Evolutionary conservation across 2,329 filamentous ascomycete genomes (phyloP), one percentile per base, ranked within the genome.

Genomic region (Ampelomyces quisqualis): DNA sequence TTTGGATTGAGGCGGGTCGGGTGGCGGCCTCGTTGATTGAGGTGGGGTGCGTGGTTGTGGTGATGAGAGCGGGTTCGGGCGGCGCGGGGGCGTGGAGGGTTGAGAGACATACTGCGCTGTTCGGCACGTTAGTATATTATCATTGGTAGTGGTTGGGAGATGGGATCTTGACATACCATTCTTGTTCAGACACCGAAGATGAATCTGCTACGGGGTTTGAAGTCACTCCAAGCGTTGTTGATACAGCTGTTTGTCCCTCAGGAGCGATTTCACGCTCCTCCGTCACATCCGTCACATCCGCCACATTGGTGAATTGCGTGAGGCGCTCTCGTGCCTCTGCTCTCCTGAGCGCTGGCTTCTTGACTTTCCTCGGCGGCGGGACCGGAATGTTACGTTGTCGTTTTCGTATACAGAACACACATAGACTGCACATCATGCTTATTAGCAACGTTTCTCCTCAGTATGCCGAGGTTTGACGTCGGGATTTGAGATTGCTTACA

Each of bases 101-200:
- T 4, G 58, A 64, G 7, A 66, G 61, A 45, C 61, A 66, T 35
- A 66, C 65, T 14, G 60, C 58, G 42, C 62, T 66, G 38, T 4
- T 5, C 2, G 5, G 9, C 0, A 9, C 15, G 38, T 60, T 29
- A 60, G 44, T 14, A 18, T 30, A 22, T 14, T 22, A 7, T 20
- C 2, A 14, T 3, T 13, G 26, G 9, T 2, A 10, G 3, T 8
- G 5, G 7, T 10, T 4, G 1, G 10, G 18, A 10, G 5, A 6
- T n/a, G 17, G 2, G 7, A 10, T 4, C 9, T 3, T 6, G 21
- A 33, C 61, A 30, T 43, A 61, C 62, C 62, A 65, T 38, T 65
- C 62, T 36, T 36, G 43, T 21, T 61, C 62, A 7, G 51, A 18
- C 3, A 53, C 37, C 2, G 61, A 64, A 3, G 24, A 17, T n/a